Evolutionary conservation across 2,329 filamentous ascomycete species (phyloP), one percentile per base, ranked within the genome.

Genomic region (Fusarium sp.): DNA sequence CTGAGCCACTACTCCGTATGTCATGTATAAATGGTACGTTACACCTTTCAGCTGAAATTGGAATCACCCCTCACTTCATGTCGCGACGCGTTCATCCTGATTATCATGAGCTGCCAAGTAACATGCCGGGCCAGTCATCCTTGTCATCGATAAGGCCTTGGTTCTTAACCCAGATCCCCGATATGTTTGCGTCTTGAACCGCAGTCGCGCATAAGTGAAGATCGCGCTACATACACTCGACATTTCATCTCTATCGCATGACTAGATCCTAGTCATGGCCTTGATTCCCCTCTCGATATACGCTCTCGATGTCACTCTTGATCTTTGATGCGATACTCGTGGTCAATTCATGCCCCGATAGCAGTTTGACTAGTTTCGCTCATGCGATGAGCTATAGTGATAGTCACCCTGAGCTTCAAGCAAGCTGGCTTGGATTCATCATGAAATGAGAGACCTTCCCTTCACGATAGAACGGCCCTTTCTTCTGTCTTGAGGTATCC

Each of bases 191-290:
- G 56, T 61, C 64, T 66, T 63, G 42, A 48, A 70, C 70, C 51
- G 51, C 44, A 39, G 60, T 58, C 59, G 35, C 48, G 46, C 46
- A 45, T 18, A 42, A 33, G 31, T 66, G 35, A 45, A 62, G 48
- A 70, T 75, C 63, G 60, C 42, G 63, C 75, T 66, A 60, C 60
- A 73, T 75, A 16, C 38, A 31, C 66, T 63, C 59, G 42, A 58
- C 35, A 45, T 29, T 70, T 70, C 67, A 58, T 75, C 58, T 68
- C 49, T 48, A 68, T 59, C n/a, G 46, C 56, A 49, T 61, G 48
- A 52, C 41, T 66, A n/a, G 58, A 60, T 57, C 48, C 64, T 49
- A 39, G 41, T 63, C 60, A 48, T 67, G 33, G 58, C 41, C 38
- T 46, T 51, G 44, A 48, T 42, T 55, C 31, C 27, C 44, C 41